Evolutionary conservation across 257 asterid genomes (phyloP), one percentile per base, ranked within the genome.

Genomic region (Capsicum rhomboideum): DNA sequence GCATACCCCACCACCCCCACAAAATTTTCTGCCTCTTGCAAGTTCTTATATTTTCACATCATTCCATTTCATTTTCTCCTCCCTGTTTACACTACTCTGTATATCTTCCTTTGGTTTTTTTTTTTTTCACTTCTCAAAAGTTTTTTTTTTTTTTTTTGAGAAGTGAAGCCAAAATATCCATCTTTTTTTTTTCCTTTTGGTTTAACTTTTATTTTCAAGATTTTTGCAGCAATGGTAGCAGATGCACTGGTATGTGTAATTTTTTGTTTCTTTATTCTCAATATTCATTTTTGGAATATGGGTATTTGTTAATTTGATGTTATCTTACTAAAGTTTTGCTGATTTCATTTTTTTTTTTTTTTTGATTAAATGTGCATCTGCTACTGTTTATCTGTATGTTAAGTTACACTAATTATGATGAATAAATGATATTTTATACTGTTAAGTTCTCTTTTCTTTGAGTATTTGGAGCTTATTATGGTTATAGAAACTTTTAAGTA

Each of bases 161-260:
- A 49, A 77, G 81, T 50, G 46, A 26, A 77, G 44, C 44, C 10
- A 77, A 16, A 50, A 28, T 50, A 49, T 44, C 17, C 63, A 50
- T 21, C 64, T 0, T 23, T 37, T 14, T 4, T 74, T n/a, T n/a
- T n/a, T n/a, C n/a, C n/a, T n/a, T n/a, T n/a, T n/a, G n/a, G n/a
- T n/a, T n/a, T 75, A 80, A 80, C 23, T 11, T 37, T 12, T n/a
- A n/a, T 23, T 37, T 9, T 20, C 13, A 12, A 46, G 23, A 74
- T 67, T 84, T 52, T 78, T 86, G 90, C 82, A 85, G 87, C 87
- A 58, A 94, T 94, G 97, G 94, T 83, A 85, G 92, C 89, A 83
- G 91, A 91, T 81, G 88, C 89, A 82, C 86, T 87, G 93, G 97
- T 94, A 84, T 86, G 95, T 85, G 0, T 17, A 80, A 67, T 86